A percentile compares a stretch with the other conserved stretches of the same genome.
These are phyloP conservation scores for Marsdenia floribunda DNA, from an alignment of 257 asterid species.

Conservation along the genomic window DNA sequence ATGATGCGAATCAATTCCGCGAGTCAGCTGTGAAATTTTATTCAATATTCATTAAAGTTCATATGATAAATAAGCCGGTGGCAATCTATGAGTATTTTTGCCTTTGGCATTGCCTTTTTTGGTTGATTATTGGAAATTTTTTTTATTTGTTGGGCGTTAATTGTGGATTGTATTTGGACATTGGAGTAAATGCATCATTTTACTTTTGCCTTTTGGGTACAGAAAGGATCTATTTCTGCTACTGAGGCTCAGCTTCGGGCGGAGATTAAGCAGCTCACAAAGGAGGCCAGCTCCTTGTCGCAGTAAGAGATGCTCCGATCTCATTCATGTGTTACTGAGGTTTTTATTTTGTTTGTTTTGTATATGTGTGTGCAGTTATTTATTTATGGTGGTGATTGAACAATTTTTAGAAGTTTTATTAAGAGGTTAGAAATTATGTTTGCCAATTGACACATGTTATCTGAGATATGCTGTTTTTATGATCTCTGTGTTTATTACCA, in stretches of 20 bases:
- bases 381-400: background rate
- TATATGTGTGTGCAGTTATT: background rate
- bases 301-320: slow-evolving; percentile 43
- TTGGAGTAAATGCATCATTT: background rate
- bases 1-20: background rate
- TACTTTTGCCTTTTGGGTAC: background rate
- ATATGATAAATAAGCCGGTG: background rate
- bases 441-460: background rate
- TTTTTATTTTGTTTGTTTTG: background rate
- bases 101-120: background rate
- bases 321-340: background rate
- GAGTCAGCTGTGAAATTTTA: background rate
- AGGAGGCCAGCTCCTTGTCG: slow-evolving; percentile 68
- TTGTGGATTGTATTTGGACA: background rate
- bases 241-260: slow-evolving; percentile 46
- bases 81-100: background rate
- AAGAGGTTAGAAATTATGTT: background rate
- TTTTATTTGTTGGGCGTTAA: background rate
- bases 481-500: background rate
- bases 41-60: background rate
- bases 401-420: background rate
- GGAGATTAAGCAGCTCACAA: slow-evolving; percentile 67
- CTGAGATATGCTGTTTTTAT: background rate
- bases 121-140: background rate
- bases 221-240: slow-evolving; percentile 45